Evolutionary conservation across 2,329 filamentous ascomycete genomes (phyloP), one percentile per base, ranked within the genome.

Genomic region (Trichophyton simii): DNA sequence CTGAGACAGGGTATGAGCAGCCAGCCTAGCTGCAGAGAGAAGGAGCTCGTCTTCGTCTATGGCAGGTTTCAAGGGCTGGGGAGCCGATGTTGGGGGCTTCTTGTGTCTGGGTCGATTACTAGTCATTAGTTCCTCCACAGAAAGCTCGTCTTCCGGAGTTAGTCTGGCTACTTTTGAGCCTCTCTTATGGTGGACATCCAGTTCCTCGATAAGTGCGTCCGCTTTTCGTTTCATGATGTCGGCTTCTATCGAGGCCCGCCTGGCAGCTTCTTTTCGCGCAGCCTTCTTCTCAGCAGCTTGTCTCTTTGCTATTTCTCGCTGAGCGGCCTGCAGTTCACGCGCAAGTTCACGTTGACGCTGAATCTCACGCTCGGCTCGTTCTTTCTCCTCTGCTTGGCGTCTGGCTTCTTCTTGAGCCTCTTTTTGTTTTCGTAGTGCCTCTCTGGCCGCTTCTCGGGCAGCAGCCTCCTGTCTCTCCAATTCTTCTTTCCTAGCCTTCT

Each of bases 1-100:
- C 18, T 66, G 72, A 7, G 73, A 68, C 7, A 77, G 57, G n/a
- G 71, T 68, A 60, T 75, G 72, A 7, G 74, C 74, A 20, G 72
- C 71, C 48, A 77, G 75, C 8, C 75, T 72, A 8, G 75, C 75
- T 4, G 73, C 72, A 31, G 69, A 74, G 18, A 77, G 68, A 11
- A 76, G 69, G 8, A 77, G 66, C 64, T 77, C 75, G 57, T 77
- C 75, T 63, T 76, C 71, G 42, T 77, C 73, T 42, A 76, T 68
- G 61, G 60, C 11, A 8, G 65, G 57, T 57, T 60, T 64, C 34
- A 57, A 44, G n/a, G 61, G 42, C 57, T 57, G 36, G 18, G 41
- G 62, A 44, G 60, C 62, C 41, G 48, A 57, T 3, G 55, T 58
- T 11, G 57, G 57, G 3, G 61, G 42, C 18, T 57, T 52, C 48